phyloP scores from a whole-genome alignment of 768 basidiomycete species.

The Lactarius deliciosus region DNA sequence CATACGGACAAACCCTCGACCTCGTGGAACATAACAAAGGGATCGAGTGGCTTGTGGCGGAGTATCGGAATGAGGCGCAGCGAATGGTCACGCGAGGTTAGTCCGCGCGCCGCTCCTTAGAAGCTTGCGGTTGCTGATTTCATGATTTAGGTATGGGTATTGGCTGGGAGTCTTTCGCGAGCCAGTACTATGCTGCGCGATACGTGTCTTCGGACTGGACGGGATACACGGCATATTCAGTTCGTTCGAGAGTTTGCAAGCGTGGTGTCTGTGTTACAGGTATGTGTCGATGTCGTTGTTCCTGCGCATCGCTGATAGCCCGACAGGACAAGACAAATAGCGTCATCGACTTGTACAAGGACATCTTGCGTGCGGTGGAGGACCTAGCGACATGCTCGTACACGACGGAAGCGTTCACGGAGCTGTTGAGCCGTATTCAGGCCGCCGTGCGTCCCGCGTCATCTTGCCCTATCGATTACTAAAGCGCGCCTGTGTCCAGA shows the following conservation, averaged over 20 bases:
- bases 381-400: constrained; percentile 88
- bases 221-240: constrained; percentile 86
- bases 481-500: constrained; percentile 44
- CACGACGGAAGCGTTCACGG: constrained; percentile 76
- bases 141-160: constrained; percentile 77
- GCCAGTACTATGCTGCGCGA: constrained; percentile 83
- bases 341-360: constrained; percentile 87
- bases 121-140: neutral
- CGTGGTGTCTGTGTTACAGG: constrained; percentile 88
- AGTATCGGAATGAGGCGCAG: constrained; percentile 91
- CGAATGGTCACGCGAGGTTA: constrained; percentile 88
- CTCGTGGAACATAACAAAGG: constrained; percentile 87
- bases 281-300: constrained; percentile 33
- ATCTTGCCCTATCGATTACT: constrained; percentile 1
- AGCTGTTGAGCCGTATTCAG: constrained; percentile 77
- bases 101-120: constrained; percentile 31
- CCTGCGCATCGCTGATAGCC: constrained; percentile 8
- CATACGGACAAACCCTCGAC: constrained; percentile 93
- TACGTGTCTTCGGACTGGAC: constrained; percentile 75
- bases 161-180: constrained; percentile 96
- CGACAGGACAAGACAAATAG: constrained; percentile 88
- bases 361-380: constrained; percentile 81
- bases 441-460: constrained; percentile 58
- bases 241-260: constrained; percentile 96
- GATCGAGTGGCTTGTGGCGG: constrained; percentile 92